phyloP scores from a whole-genome alignment of 1,139 yeast genomes.

The Nadsonia starkeyi-henricii region DNA sequence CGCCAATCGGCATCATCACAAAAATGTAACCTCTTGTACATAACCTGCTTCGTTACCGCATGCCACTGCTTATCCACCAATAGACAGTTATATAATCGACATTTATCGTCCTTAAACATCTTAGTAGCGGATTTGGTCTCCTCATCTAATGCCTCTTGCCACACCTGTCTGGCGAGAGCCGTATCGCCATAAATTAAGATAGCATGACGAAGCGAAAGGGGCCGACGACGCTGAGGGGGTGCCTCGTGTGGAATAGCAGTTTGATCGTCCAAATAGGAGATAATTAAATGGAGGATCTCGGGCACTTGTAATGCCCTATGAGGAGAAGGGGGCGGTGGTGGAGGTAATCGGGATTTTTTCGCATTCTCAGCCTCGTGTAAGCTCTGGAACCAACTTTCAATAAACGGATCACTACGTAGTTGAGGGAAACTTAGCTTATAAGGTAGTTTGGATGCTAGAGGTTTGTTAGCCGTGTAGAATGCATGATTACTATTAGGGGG shows the following conservation, averaged over 20 bases:
- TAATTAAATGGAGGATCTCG: slow-evolving; percentile 52
- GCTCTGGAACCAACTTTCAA: too few species aligned
- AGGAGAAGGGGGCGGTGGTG: slow-evolving; percentile 6
- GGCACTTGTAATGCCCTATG: slow-evolving; percentile 58
- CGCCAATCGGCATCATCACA: slow-evolving; percentile 34
- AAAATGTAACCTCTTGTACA: slow-evolving; percentile 45
- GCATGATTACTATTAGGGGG: too few species aligned
- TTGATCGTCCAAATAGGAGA: slow-evolving; percentile 41
- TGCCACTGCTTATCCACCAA: slow-evolving; percentile 58
- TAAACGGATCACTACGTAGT: too few species aligned
- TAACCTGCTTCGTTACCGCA: slow-evolving; percentile 37
- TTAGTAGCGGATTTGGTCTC: slow-evolving; percentile 7
- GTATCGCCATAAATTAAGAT: slow-evolving; percentile 42
- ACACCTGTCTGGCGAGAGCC: slow-evolving; percentile 34
- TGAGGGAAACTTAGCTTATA: too few species aligned
- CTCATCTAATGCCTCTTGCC: slow-evolving; percentile 27
- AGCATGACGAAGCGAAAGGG: slow-evolving; percentile 53
- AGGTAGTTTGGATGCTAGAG: too few species aligned
- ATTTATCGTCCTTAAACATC: slow-evolving; percentile 11
- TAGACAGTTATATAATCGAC: slow-evolving; percentile 42
- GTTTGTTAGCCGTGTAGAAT: too few species aligned
- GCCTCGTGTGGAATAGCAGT: slow-evolving; percentile 43
- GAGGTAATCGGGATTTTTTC: too few species aligned
- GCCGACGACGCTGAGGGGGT: slow-evolving; percentile 47
- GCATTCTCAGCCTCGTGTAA: not conserved